Percentiles rank a stretch among this genome's conserved stretches.
Evolutionary conservation across 116 monocot genomes (phyloP).

Genomic region (Phalaenopsis hybrid): DNA sequence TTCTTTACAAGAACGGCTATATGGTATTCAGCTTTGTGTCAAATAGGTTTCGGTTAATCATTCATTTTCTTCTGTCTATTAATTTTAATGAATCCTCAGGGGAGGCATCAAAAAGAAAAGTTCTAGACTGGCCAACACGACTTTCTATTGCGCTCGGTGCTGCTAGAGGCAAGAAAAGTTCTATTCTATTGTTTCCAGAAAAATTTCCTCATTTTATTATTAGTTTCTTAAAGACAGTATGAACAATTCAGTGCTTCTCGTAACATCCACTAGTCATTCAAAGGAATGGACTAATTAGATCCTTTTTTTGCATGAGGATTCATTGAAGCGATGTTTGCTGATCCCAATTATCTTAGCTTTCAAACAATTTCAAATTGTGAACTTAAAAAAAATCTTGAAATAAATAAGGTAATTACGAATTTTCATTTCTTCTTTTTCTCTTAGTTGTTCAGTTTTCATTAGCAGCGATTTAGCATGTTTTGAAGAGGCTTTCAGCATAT

Average conservation of each 20-base stretch:
- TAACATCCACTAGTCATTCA: not conserved
- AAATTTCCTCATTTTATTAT: not conserved
- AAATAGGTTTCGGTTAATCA: not conserved
- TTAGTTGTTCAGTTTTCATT: no score
- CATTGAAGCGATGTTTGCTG: not conserved
- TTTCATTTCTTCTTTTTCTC: no score
- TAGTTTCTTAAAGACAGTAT: no score
- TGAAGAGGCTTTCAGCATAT: no score
- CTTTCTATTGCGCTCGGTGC: constrained; percentile 55
- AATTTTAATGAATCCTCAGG: constrained; percentile 18
- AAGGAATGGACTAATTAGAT: not conserved
- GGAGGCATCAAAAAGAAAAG: constrained; percentile 58
- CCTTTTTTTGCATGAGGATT: not conserved
- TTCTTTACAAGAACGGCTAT: constrained; percentile 60
- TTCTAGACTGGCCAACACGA: constrained; percentile 55
- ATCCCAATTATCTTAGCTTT: not conserved
- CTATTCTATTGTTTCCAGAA: constrained; percentile 1
- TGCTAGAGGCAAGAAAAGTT: constrained; percentile 36
- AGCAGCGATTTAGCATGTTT: no score
- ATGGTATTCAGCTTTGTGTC: constrained; percentile 26
- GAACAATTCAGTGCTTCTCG: not conserved
- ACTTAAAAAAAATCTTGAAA: not conserved
- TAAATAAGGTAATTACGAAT: no score
- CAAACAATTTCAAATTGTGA: not conserved
- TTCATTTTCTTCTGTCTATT: not conserved